Base-by-base conservation (phyloP, 192 early-diverging fungal genomes). In the Umbelopsis sp. region DNA sequence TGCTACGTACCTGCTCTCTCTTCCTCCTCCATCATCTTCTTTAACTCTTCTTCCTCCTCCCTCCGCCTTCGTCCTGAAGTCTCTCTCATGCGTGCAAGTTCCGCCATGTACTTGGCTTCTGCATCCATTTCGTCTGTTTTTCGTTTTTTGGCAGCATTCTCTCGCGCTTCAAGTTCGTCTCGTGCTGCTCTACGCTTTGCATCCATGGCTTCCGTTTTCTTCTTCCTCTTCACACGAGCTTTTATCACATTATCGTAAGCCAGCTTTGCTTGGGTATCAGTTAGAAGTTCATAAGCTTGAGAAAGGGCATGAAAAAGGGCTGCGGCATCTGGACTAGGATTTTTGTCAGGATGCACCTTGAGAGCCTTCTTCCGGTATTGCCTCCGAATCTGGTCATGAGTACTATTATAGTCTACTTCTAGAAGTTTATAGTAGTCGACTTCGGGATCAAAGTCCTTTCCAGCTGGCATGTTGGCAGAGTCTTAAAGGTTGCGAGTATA, bases 301-400 rank as follows among this genome's bases (percentile, higher is more conserved):
- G 70, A 71, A 25, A 83, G 64, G 1, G 74, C 76, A 50, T 86
- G 80, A 50, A 86, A 86, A 18, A 86, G 45, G 49, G 67, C 69
- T 27, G 81, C 84, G 81, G 84, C 88, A 68, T 91, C 90, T 6
- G 87, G 81, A 30, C 89, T 78, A 6, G 87, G 90, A 67, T 92
- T 92, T 69, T 96, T 93, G 84, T 98, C 96, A 12, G 94, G 96
- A 76, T 99, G 95, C 76, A 90, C 87, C 67, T 82, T 85, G 3
- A 99, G 80, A 8, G 94, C 93, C 44, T 91, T 84, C 12, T 69
- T 46, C 46, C 85, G 80, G 67, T 86, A 86, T 12, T 83, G 83
- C 48, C 76, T 81, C 52, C 74, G 77, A 22, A 87, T 83, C 22
- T 85, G 80, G 49, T 83, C 78, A 9, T 71, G 30, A 7, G 76